Base-by-base conservation (phyloP, 345 rosid species). In the Moricandia moricandioides region DNA sequence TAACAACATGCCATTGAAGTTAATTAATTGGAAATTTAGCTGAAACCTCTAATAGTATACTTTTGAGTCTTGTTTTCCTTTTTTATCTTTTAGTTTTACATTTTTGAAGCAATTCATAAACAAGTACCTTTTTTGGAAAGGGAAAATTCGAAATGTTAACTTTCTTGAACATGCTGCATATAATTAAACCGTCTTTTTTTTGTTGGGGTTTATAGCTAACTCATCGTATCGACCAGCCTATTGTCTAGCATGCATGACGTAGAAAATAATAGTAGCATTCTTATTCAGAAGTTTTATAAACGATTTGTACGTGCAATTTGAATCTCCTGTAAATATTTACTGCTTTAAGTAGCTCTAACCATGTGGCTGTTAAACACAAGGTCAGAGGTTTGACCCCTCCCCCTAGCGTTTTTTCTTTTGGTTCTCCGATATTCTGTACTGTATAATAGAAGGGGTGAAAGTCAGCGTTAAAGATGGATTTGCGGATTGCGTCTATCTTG, bases 361-460 rank as follows among this genome's bases (percentile, higher is more conserved):
- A 88, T 89, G 91, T 88, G 90, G 96, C 89, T 88, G 87, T 89
- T 89, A 89, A 93, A 93, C 90, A 85, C 89, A 90, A 90, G 91
- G 97, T 89, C 86, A 89, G 84, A 88, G 93, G 93, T 92, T 92
- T 90, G 72, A 92, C 79, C 88, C 88, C 90, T 90, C 85, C 86
- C 76, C 88, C 87, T 81, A 84, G 87, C 85, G 85, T 3, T 66
- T 43, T 7, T 21, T 21, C 1, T 21, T 21, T 21, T 21, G 24
- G 24, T 21, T 21, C 24, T 21, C 2, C 1, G 24, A 21, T 21
- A 21, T 21, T 21, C 24, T 21, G 24, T 21, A 21, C 1, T 21
- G 24, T 21, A 21, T 21, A 21, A 21, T 0, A 21, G 24, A 21
- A 21, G 24, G 24, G 24, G 24, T 21, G 1, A 21, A 21, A 21